Conservation (phyloP, 345 rosid genomes). For the Euphorbia lathyris region DNA sequence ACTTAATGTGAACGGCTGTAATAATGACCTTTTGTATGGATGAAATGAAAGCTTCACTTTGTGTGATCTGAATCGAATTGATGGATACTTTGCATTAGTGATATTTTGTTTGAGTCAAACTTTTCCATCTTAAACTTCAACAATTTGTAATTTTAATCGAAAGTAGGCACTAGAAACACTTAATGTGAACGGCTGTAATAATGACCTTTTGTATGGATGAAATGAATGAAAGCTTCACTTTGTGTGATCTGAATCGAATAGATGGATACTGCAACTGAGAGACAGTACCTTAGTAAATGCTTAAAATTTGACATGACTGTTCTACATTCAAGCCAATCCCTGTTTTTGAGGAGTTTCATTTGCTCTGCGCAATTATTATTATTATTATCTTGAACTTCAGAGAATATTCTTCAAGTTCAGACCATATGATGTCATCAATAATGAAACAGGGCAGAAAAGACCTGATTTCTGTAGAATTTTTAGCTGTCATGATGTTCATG, state of each 20-base stretch:
- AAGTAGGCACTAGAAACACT: neutral
- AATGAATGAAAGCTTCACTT: neutral
- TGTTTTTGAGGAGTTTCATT: neutral
- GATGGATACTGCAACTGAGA: too few relatives aligned
- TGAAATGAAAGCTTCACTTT: neutral
- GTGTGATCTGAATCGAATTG: too few relatives aligned
- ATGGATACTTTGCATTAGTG: too few relatives aligned
- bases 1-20: slow-evolving; percentile 1
- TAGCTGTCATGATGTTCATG: neutral
- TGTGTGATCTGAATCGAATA: too few relatives aligned
- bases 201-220: neutral
- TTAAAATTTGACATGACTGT: neutral
- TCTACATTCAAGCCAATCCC: neutral
- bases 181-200: slow-evolving; percentile 2
- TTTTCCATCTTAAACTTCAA: too few relatives aligned
- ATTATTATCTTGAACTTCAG: neutral
- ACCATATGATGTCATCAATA: neutral
- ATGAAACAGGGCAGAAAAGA: neutral
- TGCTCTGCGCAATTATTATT: neutral
- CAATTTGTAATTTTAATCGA: too few relatives aligned
- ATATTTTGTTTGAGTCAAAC: too few relatives aligned
- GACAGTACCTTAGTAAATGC: neutral
- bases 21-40: neutral
- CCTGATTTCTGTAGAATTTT: neutral
- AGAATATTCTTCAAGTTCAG: too few relatives aligned